Evolutionary conservation across 257 asterid genomes (phyloP), one percentile per base, ranked within the genome.

Genomic region (Mitragyna speciosa): DNA sequence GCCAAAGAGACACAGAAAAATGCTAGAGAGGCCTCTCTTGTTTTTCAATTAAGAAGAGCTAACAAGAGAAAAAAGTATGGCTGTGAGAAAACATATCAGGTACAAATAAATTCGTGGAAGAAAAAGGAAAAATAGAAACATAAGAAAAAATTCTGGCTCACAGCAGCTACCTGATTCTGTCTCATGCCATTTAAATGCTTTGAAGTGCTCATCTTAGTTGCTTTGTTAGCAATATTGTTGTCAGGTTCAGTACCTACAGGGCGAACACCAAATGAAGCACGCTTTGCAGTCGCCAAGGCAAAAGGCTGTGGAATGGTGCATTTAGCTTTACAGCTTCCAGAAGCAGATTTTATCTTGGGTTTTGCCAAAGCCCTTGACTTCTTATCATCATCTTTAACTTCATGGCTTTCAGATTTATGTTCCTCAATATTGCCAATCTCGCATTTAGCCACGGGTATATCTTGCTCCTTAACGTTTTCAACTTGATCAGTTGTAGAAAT

Each of bases 251-350:
- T 80, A 30, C 86, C 94, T 64, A 82, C 47, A 33, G 87, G 84
- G 48, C 93, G 94, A 26, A 76, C 72, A 70, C 93, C 97, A 63
- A 72, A 78, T 41, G 83, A 84, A 65, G 96, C 97, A 52, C 97
- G 98, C 81, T 91, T 93, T 79, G 89, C 97, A 51, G 97, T 93
- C 65, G 97, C 97, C 86, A 93, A 86, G 80, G 98, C 91, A 87
- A 93, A 93, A 20, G 98, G 98, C 85, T 86, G 96, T 1, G 98
- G 97, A 70, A 93, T 90, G 12, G 98, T 93, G 83, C 92, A 84
- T 82, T 85, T 93, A 39, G 90, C 81, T 85, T 89, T 91, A 82
- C 88, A 87, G 87, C 85, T 89, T 78, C 91, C 90, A 59, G 86
- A 79, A 81, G 85, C 73, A 77, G 85, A 76, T 84, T 72, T 89